phyloP scores from a whole-genome alignment of 805 yeast genomes.

The Pichia gijzeniarum region DNA sequence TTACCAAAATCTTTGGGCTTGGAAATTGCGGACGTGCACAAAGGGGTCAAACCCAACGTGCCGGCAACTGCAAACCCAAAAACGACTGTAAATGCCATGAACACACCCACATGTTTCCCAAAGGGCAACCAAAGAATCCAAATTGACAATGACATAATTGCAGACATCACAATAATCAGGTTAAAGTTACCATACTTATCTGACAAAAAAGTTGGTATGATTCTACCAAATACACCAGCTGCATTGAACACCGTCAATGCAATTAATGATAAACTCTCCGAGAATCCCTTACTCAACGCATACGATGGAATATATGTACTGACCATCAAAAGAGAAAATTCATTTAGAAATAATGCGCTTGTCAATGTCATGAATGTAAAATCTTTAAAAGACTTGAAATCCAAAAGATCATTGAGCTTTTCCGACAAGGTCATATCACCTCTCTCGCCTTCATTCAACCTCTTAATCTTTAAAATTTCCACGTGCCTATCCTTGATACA shows the following conservation, averaged over 20 bases:
- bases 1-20: constrained; percentile 61
- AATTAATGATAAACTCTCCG: constrained; percentile 35
- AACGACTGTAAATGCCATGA: constrained; percentile 46
- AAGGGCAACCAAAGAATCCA: constrained; percentile 59
- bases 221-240: constrained; percentile 39
- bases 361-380: constrained; percentile 35
- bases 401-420: constrained; percentile 28
- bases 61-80: constrained; percentile 60
- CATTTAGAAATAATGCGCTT: constrained; percentile 40
- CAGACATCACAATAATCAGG: constrained; percentile 32
- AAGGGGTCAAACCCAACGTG: constrained; percentile 59
- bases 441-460: constrained; percentile 9
- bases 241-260: constrained; percentile 42
- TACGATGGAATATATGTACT: constrained; percentile 53
- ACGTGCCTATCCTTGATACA: constrained; percentile 27
- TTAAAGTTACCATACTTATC: constrained; percentile 43
- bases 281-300: constrained; percentile 44
- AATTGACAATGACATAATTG: constrained; percentile 37
- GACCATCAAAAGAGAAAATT: constrained; percentile 46
- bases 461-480: constrained; percentile 16
- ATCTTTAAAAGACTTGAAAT: constrained; percentile 37
- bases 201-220: constrained; percentile 39
- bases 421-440: constrained; percentile 1
- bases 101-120: constrained; percentile 36
- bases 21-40: constrained; percentile 62